Evolutionary conservation across 441 rosid species (phyloP), one percentile per base, ranked within the genome.

Genomic region (Flueggea neowawraea): DNA sequence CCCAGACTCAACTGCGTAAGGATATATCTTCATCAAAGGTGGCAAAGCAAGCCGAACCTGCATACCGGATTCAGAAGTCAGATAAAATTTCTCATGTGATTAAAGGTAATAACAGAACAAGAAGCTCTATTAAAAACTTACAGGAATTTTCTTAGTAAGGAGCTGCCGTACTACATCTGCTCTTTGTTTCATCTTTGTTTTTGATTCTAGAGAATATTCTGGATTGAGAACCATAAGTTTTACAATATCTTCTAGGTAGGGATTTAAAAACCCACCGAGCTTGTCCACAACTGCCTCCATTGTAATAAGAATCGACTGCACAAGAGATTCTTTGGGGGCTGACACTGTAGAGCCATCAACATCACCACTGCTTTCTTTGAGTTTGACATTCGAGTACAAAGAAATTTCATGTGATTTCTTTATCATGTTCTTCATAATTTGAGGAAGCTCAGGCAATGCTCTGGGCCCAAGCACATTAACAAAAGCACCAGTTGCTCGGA

Each of bases 41-140:
- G 82, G 95, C 69, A 95, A 80, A 64, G 85, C 88, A 64, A 95
- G 96, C 49, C 97, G 97, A 69, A 87, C 88, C 99, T 95, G 80
- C 64, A 70, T 53, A 64, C 67, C 13, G 51, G 9, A 36, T 64
- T 62, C 12, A 53, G 70, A 63, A 68, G 61, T 53, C 45, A 60
- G 31, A 64, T 68, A 16, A 64, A 50, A 57, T 41, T 39, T 12
- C 61, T 33, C 32, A 13, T 17, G 58, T 48, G 50, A 58, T 45
- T 49, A 55, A 15, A 48, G 12, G 59, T 41, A 6, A 62, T 31
- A 48, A 60, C 6, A 68, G 15, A 45, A 22, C 10, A 64, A 45
- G 9, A 10, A 52, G 14, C 16, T 39, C 14, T 63, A 52, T 45
- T 60, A 67, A 22, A 33, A 55, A 80, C 98, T 83, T 65, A 95